A percentile compares a stretch with the other conserved stretches of the same genome.
These are phyloP conservation scores for Vigna angularis DNA, from an alignment of 306 rosid species.

Conservation along the genomic window DNA sequence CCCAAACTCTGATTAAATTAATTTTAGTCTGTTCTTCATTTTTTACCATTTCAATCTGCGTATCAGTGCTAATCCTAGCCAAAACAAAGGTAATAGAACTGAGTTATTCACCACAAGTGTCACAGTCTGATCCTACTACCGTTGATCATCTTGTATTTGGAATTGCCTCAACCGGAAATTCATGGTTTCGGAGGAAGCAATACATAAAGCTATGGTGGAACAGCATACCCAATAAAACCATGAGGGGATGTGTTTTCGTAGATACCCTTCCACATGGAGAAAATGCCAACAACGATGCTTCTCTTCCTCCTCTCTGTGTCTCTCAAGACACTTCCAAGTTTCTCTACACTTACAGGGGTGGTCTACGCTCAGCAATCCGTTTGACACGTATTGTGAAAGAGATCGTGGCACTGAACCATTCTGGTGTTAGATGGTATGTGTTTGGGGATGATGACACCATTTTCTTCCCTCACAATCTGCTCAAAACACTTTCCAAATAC, in stretches of 20 bases:
- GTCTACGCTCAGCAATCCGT: slow-evolving; percentile 69
- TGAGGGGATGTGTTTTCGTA: slow-evolving; percentile 75
- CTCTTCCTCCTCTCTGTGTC: slow-evolving; percentile 66
- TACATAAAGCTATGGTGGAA: slow-evolving; percentile 71
- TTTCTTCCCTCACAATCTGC: slow-evolving; percentile 78
- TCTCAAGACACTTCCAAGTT: slow-evolving; percentile 74
- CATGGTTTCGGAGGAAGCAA: slow-evolving; percentile 71
- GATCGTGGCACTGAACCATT: slow-evolving; percentile 58
- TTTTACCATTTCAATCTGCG: slow-evolving; percentile 50
- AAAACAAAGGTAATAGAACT: slow-evolving; percentile 27
- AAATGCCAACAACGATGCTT: not conserved
- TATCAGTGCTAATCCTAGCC: slow-evolving; percentile 48
- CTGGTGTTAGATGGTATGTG: slow-evolving; percentile 84
- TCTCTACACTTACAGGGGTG: slow-evolving; percentile 62
- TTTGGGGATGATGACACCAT: slow-evolving; percentile 91
- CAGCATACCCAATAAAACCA: slow-evolving; percentile 50
- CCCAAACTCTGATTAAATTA: slow-evolving; percentile 47
- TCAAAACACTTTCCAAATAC: slow-evolving; percentile 78
- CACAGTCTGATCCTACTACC: slow-evolving; percentile 45
- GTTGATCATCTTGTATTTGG: slow-evolving; percentile 77
- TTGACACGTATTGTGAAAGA: slow-evolving; percentile 82
- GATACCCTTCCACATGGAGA: slow-evolving; percentile 56
- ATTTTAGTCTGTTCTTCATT: slow-evolving; percentile 53
- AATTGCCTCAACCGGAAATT: slow-evolving; percentile 57
- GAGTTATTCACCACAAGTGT: slow-evolving; percentile 20